A percentile compares a stretch with the other conserved stretches of the same genome.
phyloP scores from a whole-genome alignment of 2,329 filamentous ascomycete species.

The Trichoderma semiorbis region DNA sequence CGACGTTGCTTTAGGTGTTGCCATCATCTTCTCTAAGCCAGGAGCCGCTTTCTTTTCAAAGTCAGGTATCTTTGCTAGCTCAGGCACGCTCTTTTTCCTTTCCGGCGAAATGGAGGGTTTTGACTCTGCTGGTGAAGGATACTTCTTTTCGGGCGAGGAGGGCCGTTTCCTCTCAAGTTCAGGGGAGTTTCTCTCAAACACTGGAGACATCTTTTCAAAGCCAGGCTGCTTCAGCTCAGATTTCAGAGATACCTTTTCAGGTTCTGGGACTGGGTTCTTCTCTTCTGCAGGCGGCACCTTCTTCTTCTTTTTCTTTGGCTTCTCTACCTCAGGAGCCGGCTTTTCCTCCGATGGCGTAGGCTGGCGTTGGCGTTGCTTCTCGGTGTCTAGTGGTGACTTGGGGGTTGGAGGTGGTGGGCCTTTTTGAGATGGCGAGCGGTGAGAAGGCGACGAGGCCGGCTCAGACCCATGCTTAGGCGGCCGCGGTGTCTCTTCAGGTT shows the following conservation, averaged over 20 bases:
- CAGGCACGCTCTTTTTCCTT: not conserved
- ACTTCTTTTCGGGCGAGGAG: not conserved
- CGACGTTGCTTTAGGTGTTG: constrained; percentile 18
- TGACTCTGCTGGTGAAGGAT: not conserved
- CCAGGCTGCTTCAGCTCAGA: not conserved
- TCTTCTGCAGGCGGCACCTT: not conserved
- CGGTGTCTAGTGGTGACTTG: constrained; percentile 3
- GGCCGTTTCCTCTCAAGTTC: not conserved
- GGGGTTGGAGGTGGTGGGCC: not conserved
- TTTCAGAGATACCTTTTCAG: constrained; percentile 1
- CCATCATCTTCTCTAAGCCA: not conserved
- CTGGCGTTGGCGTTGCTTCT: constrained; percentile 24
- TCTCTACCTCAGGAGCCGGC: constrained; percentile 23
- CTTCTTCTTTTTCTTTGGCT: constrained; percentile 19
- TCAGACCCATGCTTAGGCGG: not conserved
- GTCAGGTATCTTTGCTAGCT: not conserved
- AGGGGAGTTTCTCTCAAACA: not conserved
- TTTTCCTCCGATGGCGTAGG: constrained; percentile 24
- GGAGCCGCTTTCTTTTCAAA: not conserved
- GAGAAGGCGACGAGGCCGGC: constrained; percentile 4
- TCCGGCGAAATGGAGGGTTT: not conserved
- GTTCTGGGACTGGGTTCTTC: not conserved
- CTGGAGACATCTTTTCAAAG: not conserved
- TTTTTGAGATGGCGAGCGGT: constrained; percentile 18
- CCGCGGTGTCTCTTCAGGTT: not conserved